Evolutionary conservation across 2,329 filamentous ascomycete species (phyloP).

Genomic region (Nectriaceae sp.): DNA sequence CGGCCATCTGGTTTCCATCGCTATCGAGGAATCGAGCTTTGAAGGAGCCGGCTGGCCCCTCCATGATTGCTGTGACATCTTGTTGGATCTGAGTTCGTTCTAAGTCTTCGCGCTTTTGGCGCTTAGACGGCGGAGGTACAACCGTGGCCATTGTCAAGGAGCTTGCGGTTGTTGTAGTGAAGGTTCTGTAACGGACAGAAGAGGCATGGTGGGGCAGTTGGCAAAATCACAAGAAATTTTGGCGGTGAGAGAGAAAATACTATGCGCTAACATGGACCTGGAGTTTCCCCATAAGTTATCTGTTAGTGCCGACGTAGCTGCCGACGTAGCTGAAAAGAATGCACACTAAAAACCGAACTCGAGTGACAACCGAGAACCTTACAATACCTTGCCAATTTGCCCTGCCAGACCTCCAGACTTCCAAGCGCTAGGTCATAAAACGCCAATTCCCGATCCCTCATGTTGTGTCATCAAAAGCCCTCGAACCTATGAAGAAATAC

Average conservation of each 20-base stretch:
- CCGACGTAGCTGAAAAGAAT: no score
- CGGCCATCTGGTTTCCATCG: slow-evolving; percentile 69
- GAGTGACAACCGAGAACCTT: no score
- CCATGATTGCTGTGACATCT: slow-evolving; percentile 64
- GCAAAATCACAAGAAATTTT: slow-evolving; percentile 34
- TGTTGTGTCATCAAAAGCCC: no score
- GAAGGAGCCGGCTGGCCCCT: slow-evolving; percentile 72
- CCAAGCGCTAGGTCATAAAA: no score
- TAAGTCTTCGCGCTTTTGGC: slow-evolving; percentile 75
- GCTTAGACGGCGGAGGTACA: slow-evolving; percentile 82
- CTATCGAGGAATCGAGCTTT: slow-evolving; percentile 81
- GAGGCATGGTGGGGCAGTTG: slow-evolving; percentile 30
- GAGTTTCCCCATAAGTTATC: slow-evolving; percentile 10
- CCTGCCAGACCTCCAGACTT: no score
- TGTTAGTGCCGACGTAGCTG: no score
- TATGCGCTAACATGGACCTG: slow-evolving; percentile 20
- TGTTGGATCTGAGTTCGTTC: slow-evolving; percentile 75
- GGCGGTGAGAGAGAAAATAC: slow-evolving; percentile 23
- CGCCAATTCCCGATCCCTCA: no score
- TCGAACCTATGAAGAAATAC: no score
- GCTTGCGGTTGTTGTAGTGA: slow-evolving; percentile 5
- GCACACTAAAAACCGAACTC: no score
- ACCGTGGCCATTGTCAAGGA: slow-evolving; percentile 70
- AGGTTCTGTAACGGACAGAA: slow-evolving; percentile 5
- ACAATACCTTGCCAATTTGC: no score